Conservation (phyloP, 73 alveolate species). For the Paramecium biaurelia region DNA sequence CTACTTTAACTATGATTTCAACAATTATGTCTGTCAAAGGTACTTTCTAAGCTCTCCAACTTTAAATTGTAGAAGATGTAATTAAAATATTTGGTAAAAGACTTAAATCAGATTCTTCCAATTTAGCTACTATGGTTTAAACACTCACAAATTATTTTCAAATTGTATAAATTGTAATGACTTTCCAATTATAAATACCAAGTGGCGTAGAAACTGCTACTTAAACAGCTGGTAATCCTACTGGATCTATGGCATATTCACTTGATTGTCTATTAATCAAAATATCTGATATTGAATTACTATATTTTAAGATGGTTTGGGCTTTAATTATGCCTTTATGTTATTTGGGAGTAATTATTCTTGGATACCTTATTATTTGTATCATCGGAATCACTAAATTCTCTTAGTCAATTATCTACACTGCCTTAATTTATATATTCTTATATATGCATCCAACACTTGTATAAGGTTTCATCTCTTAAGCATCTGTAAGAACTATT, state of each 20-base stretch:
- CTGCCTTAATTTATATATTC: conserved; percentile 23
- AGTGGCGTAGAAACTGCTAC: background rate
- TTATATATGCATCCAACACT: conserved; percentile 25
- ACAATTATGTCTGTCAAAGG: conserved; percentile 23
- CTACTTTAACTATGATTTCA: background rate
- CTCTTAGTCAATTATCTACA: background rate
- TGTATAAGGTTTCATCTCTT: conserved; percentile 15
- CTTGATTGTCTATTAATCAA: conserved; percentile 23
- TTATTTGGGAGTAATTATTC: background rate
- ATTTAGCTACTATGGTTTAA: background rate
- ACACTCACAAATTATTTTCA: conserved; percentile 16
- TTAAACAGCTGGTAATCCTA: conserved; percentile 35
- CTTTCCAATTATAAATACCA: conserved; percentile 37
- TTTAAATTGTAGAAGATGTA: background rate
- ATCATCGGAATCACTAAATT: background rate
- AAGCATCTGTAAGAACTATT: background rate
- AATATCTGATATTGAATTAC: background rate
- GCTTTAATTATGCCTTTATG: conserved; percentile 15
- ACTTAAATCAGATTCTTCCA: background rate
- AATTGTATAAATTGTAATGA: background rate
- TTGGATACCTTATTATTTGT: background rate
- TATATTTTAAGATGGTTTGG: conserved; percentile 41
- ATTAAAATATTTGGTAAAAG: background rate
- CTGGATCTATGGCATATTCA: conserved; percentile 37
- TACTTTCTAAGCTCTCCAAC: background rate